These are phyloP conservation scores for Kluyveromyces dobzhanskii DNA, from an alignment of 805 yeast genomes.

Conservation along the genomic window DNA sequence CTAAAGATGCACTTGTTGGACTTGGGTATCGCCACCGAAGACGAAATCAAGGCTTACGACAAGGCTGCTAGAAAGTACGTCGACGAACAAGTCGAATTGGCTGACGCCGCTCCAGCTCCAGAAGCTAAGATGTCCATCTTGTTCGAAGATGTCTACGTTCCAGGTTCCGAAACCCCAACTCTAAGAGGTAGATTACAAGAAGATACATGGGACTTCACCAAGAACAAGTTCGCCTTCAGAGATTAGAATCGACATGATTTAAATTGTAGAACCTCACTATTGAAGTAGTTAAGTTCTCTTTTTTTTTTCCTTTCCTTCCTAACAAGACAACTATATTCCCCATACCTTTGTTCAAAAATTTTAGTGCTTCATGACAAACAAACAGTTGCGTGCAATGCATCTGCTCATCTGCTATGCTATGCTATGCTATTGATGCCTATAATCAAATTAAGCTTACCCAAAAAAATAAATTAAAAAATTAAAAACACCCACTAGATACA, in stretches of 20 bases:
- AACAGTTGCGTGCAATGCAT: no score
- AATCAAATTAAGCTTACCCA: no score
- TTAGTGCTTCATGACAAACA: no score
- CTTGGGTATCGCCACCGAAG: conserved; percentile 81
- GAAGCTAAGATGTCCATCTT: conserved; percentile 91
- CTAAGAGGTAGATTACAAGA: conserved; percentile 96
- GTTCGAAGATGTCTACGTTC: conserved; percentile 94
- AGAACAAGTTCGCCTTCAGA: conserved; percentile 35
- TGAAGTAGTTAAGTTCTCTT: background rate
- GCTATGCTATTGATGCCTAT: no score
- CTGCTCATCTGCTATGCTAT: no score
- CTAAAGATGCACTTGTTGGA: conserved; percentile 81
- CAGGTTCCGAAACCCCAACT: conserved; percentile 85
- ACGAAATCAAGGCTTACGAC: conserved; percentile 88
- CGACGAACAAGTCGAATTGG: conserved; percentile 88
- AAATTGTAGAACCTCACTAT: no score
- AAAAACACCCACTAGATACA: no score
- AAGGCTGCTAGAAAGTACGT: conserved; percentile 94
- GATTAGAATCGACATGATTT: conserved; percentile 8
- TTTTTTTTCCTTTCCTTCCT: background rate
- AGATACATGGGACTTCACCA: conserved; percentile 79
- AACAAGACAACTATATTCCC: no score
- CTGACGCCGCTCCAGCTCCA: conserved; percentile 91
- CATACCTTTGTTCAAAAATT: no score
- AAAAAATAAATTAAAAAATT: no score